phyloP scores from a whole-genome alignment of 208 protist genomes.

The Naegleria fowleri region DNA sequence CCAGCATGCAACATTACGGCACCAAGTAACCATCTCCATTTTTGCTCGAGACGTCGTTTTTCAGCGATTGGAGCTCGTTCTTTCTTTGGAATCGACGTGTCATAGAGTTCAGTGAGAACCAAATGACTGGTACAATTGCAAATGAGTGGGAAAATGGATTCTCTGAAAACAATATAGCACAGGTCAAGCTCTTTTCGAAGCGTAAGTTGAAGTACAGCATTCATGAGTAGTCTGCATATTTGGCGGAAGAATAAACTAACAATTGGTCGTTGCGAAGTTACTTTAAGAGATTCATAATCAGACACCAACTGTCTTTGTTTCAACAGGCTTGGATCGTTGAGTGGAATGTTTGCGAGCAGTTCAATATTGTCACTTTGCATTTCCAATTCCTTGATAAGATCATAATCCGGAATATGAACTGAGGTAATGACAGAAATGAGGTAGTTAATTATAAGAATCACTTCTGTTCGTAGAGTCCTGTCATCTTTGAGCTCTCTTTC shows the following conservation, averaged over 20 bases:
- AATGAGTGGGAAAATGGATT: not conserved
- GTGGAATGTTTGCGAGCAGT: not conserved
- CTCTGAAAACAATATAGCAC: not conserved
- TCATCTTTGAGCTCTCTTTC: not conserved
- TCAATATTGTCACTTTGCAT: not conserved
- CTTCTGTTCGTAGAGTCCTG: not conserved
- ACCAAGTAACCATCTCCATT: constrained; percentile 26
- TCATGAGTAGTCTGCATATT: not conserved
- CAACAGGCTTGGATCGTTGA: not conserved
- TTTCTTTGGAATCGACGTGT: not conserved
- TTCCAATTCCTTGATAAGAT: not conserved
- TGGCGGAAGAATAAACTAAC: not conserved
- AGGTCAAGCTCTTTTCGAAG: not conserved
- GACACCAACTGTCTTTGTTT: not conserved
- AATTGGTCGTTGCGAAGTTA: not conserved
- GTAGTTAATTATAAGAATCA: not conserved
- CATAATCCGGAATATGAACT: not conserved
- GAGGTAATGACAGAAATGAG: not conserved
- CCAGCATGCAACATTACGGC: not conserved
- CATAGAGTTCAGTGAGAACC: not conserved
- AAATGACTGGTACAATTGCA: not conserved
- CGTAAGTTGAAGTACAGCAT: not conserved
- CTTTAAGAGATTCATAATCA: not conserved
- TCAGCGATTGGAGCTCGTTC: not conserved
- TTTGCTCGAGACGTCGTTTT: not conserved